Conservation (phyloP, 2,329 filamentous ascomycete species). For the Stachybotrys chartarum region DNA sequence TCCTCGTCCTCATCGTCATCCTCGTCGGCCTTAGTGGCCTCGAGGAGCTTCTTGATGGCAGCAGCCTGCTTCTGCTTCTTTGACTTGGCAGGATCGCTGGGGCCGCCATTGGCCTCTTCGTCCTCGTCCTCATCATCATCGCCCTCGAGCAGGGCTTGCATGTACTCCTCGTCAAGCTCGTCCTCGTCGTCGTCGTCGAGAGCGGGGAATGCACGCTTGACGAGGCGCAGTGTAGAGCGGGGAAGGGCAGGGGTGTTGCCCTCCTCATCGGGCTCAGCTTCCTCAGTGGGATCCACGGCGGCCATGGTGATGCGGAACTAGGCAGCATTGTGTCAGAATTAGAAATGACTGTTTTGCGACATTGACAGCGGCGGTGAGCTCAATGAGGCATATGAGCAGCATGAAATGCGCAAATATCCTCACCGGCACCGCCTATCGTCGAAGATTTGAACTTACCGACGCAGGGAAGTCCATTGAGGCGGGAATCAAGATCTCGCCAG, state of each 20-base stretch:
- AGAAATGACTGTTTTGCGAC: background rate
- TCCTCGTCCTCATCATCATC: constrained; percentile 47
- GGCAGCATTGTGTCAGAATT: constrained; percentile 17
- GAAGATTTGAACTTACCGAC: constrained; percentile 54
- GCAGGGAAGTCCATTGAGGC: constrained; percentile 74
- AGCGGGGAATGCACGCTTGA: constrained; percentile 61
- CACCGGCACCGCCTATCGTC: background rate
- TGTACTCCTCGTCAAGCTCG: constrained; percentile 61
- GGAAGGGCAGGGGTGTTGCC: constrained; percentile 54
- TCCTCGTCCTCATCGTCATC: constrained; percentile 53
- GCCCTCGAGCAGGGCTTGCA: constrained; percentile 48
- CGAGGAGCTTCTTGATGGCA: constrained; percentile 69
- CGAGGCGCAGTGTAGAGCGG: constrained; percentile 84
- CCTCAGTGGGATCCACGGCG: constrained; percentile 83
- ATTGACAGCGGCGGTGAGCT: constrained; percentile 10
- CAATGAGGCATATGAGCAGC: background rate
- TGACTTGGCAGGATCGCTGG: constrained; percentile 83
- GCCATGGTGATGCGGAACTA: constrained; percentile 99
- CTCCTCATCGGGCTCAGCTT: constrained; percentile 57
- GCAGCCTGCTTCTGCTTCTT: constrained; percentile 80
- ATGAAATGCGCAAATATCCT: background rate
- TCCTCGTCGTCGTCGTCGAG: constrained; percentile 49
- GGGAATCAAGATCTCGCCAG: constrained; percentile 75
- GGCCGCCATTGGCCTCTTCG: constrained; percentile 76
- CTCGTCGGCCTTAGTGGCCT: constrained; percentile 54